Percentiles rank a stretch among this genome's conserved stretches.
Conservation (phyloP, 1,284 basidiomycete species). For the Tylopilus sp. region DNA sequence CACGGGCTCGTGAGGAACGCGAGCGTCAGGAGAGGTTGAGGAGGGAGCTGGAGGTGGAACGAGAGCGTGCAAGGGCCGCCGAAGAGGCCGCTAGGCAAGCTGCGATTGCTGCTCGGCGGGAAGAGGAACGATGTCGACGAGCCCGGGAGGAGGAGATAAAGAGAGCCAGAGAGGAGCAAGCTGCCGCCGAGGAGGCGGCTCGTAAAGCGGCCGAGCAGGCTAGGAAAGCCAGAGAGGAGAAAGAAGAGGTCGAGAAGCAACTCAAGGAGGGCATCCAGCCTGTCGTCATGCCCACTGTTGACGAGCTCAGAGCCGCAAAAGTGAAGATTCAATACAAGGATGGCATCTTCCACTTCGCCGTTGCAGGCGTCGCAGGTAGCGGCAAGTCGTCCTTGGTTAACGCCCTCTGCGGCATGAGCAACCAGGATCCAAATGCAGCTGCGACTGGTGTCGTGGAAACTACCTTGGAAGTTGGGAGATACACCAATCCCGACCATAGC, state of each 20-base stretch:
- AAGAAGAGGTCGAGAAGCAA: slow-evolving; percentile 5
- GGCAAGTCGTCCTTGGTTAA: slow-evolving; percentile 21
- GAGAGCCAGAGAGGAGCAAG: slow-evolving; percentile 14
- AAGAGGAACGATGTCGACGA: slow-evolving; percentile 22
- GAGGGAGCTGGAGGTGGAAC: slow-evolving; percentile 24
- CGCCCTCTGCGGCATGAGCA: slow-evolving; percentile 13
- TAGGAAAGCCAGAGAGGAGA: slow-evolving; percentile 1
- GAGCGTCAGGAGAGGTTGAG: slow-evolving; percentile 22
- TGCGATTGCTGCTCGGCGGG: slow-evolving; percentile 25
- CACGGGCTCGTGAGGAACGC: slow-evolving; percentile 25
- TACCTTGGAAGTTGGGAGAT: slow-evolving; percentile 8
- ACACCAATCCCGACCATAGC: slow-evolving; percentile 6
- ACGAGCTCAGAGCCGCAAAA: slow-evolving; percentile 8
- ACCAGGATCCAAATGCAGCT: slow-evolving; percentile 6
- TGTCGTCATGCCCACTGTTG: slow-evolving; percentile 2
- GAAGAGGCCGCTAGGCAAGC: slow-evolving; percentile 28
- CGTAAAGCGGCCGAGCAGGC: slow-evolving; percentile 6
- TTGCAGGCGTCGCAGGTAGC: slow-evolving; percentile 14
- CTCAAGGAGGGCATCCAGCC: slow-evolving; percentile 13
- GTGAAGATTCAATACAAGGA: slow-evolving; percentile 10
- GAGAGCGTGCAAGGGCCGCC: slow-evolving; percentile 11
- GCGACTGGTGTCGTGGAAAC: slow-evolving; percentile 12
- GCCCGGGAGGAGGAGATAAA: slow-evolving; percentile 23
- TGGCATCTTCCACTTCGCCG: slow-evolving; percentile 12
- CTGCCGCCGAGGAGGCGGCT: slow-evolving; percentile 6